Percentiles rank a stretch among this genome's conserved stretches.
These are phyloP conservation scores for Saccharomycopsis sp. DNA, from an alignment of 805 yeast species.

Conservation along the genomic window DNA sequence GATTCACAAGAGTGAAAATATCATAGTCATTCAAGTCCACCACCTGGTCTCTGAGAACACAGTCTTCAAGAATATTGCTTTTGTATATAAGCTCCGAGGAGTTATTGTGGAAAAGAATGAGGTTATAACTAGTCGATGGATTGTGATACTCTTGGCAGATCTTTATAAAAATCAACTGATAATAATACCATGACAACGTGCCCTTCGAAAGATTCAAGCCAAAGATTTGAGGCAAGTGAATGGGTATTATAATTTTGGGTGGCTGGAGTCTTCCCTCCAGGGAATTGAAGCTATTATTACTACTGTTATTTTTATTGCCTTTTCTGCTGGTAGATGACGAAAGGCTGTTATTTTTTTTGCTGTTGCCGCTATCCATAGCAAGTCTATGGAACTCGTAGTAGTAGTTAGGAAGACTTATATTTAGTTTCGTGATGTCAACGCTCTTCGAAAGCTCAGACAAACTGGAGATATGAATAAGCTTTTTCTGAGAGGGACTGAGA, in stretches of 20 bases:
- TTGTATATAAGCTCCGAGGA: slow-evolving; percentile 5
- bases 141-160: slow-evolving; percentile 13
- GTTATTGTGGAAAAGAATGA: slow-evolving; percentile 16
- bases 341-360: slow-evolving; percentile 34
- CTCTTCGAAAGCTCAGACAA: slow-evolving; percentile 49
- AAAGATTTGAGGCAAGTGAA: slow-evolving; percentile 30
- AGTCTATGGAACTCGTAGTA: slow-evolving; percentile 49
- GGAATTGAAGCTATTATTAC: slow-evolving; percentile 39
- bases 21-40: slow-evolving; percentile 52
- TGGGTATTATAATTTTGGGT: slow-evolving; percentile 36
- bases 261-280: slow-evolving; percentile 43
- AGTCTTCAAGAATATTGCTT: slow-evolving; percentile 26
- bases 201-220: slow-evolving; percentile 20
- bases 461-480: slow-evolving; percentile 40
- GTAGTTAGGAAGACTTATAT: slow-evolving; percentile 72
- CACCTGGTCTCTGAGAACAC: slow-evolving; percentile 42
- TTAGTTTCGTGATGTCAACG: slow-evolving; percentile 69
- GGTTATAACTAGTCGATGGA: slow-evolving; percentile 1
- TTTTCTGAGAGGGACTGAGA: slow-evolving; percentile 26
- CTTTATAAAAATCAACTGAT: slow-evolving; percentile 18
- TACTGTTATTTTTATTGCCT: slow-evolving; percentile 48
- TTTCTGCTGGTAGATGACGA: slow-evolving; percentile 23
- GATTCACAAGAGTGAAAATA: slow-evolving; percentile 42
- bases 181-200: slow-evolving; percentile 22
- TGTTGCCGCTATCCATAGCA: slow-evolving; percentile 39